Base-by-base conservation (phyloP, 2,329 filamentous ascomycete species). In the Ceratocystis cubensis region DNA sequence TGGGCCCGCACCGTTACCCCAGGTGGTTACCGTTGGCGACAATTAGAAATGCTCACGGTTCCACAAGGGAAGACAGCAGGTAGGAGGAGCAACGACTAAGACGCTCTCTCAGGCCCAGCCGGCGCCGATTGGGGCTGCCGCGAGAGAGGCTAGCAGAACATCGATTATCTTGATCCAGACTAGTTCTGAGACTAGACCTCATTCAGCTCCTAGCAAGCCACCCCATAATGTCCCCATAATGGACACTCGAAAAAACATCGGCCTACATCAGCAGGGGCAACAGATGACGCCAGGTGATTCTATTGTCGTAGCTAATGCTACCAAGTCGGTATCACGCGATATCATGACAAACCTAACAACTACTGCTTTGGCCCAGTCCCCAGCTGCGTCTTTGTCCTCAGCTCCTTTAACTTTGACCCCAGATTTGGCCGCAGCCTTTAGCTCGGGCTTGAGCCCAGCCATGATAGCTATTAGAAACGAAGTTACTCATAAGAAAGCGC, bases 1-100 rank as follows among this genome's bases (percentile, higher is more conserved):
- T 4, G 74, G 76, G 2, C 76, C 78, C 46, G 73, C 74, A 3
- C 72, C 71, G 25, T 63, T 72, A 28, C 71, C 71, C 8, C 71
- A 72, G 62, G 69, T 72, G 20, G 68, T 72, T 62, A 70, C 68
- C 30, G 68, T 69, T 37, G 41, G 50, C 13, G 66, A 70, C 57
- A 63, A 65, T 59, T 68, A 65, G 64, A 41, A 61, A 33, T 25
- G 41, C 41, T 50, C 61, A 28, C 61, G 61, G 61, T 48, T 59
- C 28, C 59, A 65, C 56, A 67, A 67, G 25, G 56, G 17, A 30
- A 25, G 28, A 59, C 25, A 30, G 22, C 53, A 59, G 10, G 13
- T 1, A 59, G 28, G 13, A 59, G 17, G 28, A 20, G 25, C 25
- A 33, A 33, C 22, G 2, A n/a, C 17, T 8, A n/a, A 17, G 13